These are phyloP conservation scores for Cercis canadensis DNA, from an alignment of 306 rosid genomes.

Conservation along the genomic window DNA sequence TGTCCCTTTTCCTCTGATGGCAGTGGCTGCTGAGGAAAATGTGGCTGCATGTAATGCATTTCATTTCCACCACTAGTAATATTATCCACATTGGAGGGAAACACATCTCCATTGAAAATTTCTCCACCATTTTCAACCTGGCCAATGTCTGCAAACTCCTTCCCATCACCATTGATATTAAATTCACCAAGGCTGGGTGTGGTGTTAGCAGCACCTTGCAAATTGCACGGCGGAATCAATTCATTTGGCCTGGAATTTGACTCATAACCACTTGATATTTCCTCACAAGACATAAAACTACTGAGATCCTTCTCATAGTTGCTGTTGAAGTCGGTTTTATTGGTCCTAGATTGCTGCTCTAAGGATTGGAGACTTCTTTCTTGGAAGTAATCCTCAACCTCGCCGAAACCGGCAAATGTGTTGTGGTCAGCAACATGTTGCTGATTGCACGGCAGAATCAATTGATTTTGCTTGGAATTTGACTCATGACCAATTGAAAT, in stretches of 20 bases:
- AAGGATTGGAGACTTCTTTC: too few relatives aligned
- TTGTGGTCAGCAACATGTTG: too few relatives aligned
- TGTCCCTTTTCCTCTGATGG: conserved; percentile 7
- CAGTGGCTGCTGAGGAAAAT: not conserved
- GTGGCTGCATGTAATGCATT: not conserved
- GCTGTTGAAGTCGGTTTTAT: too few relatives aligned
- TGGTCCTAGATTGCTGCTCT: too few relatives aligned
- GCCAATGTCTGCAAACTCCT: not conserved
- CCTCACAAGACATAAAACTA: too few relatives aligned
- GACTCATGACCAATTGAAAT: not conserved
- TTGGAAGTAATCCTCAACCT: too few relatives aligned
- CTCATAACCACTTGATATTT: too few relatives aligned
- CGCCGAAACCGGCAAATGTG: too few relatives aligned
- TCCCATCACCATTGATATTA: conserved; percentile 1
- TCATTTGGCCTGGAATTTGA: too few relatives aligned
- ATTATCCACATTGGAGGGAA: not conserved
- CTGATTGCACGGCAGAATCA: not conserved
- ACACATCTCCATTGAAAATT: not conserved
- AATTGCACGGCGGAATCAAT: too few relatives aligned
- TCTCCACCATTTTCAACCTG: conserved; percentile 8
- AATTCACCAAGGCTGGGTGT: not conserved
- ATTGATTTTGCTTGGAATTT: not conserved
- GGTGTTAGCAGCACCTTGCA: conserved; percentile 2
- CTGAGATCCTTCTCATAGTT: too few relatives aligned
- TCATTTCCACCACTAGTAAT: not conserved